These are phyloP conservation scores for Wickerhamomyces xylosicus DNA, from an alignment of 805 yeast species.

Conservation along the genomic window DNA sequence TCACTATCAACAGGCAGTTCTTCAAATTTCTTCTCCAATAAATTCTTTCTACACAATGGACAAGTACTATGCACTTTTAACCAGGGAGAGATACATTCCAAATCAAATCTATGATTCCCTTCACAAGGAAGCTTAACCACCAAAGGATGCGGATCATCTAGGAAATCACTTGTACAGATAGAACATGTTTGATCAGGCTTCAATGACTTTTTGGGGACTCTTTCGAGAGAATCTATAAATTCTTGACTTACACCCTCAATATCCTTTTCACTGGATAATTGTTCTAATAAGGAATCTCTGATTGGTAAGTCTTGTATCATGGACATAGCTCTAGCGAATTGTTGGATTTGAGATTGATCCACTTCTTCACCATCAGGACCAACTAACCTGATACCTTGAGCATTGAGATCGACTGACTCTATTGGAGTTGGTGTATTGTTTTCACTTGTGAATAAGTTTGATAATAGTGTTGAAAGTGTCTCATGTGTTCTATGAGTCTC, in stretches of 20 bases:
- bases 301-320: conserved; percentile 12
- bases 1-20: conserved; percentile 21
- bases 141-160: conserved; percentile 67
- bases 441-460: conserved; percentile 11
- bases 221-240: conserved; percentile 66
- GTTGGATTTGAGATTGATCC: conserved; percentile 1
- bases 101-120: conserved; percentile 62
- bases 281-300: conserved; percentile 18
- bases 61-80: conserved; percentile 63
- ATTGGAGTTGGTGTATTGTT: not conserved
- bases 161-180: conserved; percentile 68
- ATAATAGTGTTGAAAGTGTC: conserved; percentile 10
- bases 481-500: conserved; percentile 8
- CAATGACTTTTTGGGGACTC: conserved; percentile 42
- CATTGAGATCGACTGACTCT: not conserved
- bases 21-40: conserved; percentile 34
- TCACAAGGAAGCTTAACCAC: conserved; percentile 67
- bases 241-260: conserved; percentile 52
- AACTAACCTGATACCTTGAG: conserved; percentile 2
- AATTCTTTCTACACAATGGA: conserved; percentile 77
- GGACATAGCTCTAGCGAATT: conserved; percentile 11
- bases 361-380: conserved; percentile 2
- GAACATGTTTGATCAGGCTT: conserved; percentile 59
- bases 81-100: conserved; percentile 92
- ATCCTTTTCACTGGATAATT: conserved; percentile 12